Percentiles rank a stretch among this genome's conserved stretches.
phyloP scores from a whole-genome alignment of 768 basidiomycete genomes.

The Leccinum boreale region DNA sequence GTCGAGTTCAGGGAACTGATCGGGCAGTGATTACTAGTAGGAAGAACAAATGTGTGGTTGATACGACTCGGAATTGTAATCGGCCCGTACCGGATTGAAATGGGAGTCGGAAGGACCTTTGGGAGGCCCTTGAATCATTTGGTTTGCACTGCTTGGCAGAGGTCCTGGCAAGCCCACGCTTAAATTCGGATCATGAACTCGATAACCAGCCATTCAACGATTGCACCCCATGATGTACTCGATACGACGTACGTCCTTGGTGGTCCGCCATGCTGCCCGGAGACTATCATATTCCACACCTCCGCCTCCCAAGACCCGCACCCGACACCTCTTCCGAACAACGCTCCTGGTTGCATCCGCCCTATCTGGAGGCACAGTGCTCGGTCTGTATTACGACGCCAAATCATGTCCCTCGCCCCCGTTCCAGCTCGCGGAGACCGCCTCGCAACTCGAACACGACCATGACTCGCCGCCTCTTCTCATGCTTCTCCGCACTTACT shows the following conservation, averaged over 20 bases:
- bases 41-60: background rate
- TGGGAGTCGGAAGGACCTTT: conserved; percentile 16
- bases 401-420: conserved; percentile 24
- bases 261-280: background rate
- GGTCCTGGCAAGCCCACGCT: background rate
- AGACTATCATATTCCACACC: conserved; percentile 9
- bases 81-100: background rate
- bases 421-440: conserved; percentile 7
- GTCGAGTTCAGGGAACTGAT: conserved; percentile 49
- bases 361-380: conserved; percentile 15
- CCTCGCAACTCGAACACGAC: background rate
- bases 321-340: conserved; percentile 7
- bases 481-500: conserved; percentile 64
- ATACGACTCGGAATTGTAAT: background rate
- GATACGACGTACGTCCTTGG: conserved; percentile 8
- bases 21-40: conserved; percentile 21
- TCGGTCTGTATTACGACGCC: conserved; percentile 26
- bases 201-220: background rate
- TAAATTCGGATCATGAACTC: background rate
- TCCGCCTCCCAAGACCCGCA: conserved; percentile 1
- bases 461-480: conserved; percentile 26
- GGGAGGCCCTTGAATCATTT: background rate
- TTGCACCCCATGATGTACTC: conserved; percentile 6
- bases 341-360: conserved; percentile 16
- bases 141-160: background rate